A percentile compares a stretch with the other conserved stretches of the same genome.
phyloP scores from a whole-genome alignment of 2,329 filamentous ascomycete genomes.

The Phaeosphaeriaceae sp. region DNA sequence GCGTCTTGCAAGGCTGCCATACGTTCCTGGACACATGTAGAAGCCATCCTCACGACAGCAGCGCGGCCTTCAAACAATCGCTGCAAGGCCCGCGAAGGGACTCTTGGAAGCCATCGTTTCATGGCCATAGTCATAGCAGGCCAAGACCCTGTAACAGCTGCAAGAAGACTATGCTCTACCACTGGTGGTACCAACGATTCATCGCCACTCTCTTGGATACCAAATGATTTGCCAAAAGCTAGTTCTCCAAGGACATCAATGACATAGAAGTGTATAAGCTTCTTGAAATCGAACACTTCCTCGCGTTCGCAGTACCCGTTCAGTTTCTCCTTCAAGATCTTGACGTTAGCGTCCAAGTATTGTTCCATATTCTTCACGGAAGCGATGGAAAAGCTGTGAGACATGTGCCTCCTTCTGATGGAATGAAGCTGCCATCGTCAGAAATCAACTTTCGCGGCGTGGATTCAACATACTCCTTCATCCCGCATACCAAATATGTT shows the following conservation, averaged over 20 bases:
- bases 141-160: background rate
- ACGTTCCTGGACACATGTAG: background rate
- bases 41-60: background rate
- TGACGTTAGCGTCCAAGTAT: background rate
- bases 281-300: background rate
- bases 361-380: slow-evolving; percentile 1
- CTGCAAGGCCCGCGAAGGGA: background rate
- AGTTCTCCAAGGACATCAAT: background rate
- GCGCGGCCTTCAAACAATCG: background rate
- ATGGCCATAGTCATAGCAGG: background rate
- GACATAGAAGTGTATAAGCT: background rate
- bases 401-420: background rate
- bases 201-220: background rate
- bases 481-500: slow-evolving; percentile 1
- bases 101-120: background rate
- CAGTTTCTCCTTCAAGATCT: background rate
- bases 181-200: background rate
- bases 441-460: background rate
- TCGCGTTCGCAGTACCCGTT: background rate
- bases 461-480: background rate
- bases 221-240: background rate
- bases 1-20: slow-evolving; percentile 1
- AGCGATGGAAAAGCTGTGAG: background rate
- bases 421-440: background rate
- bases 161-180: background rate